A percentile compares a stretch with the other conserved stretches of the same genome.
phyloP scores from a whole-genome alignment of 202 grass and related monocot genomes.

The Cymbopogon flexuosus region DNA sequence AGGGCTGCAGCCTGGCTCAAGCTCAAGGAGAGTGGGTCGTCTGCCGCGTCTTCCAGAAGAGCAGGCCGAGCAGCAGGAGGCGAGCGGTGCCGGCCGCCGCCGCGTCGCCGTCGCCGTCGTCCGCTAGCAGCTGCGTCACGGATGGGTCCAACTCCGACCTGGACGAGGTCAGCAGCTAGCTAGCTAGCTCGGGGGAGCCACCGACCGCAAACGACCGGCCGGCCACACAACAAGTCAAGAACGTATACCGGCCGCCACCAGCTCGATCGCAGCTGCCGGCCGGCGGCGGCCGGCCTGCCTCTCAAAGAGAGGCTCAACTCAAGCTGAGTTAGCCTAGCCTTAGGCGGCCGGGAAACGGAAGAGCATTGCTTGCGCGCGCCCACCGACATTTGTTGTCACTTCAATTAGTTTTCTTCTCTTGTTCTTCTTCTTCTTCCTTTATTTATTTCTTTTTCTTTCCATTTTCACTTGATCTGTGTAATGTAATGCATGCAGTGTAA shows the following conservation, averaged over 20 bases:
- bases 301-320: conserved; percentile 33
- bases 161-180: conserved; percentile 47
- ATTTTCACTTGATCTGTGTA: not conserved
- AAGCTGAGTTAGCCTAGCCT: conserved; percentile 25
- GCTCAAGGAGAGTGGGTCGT: conserved; percentile 47
- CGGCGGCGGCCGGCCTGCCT: conserved; percentile 10
- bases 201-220: not conserved
- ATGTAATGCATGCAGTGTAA: conserved; percentile 38
- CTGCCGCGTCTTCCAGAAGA: conserved; percentile 53
- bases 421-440: not conserved
- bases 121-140: conserved; percentile 57
- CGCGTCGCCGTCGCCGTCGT: not conserved
- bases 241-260: not conserved
- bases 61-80: conserved; percentile 6
- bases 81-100: not conserved
- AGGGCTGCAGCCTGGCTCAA: conserved; percentile 42
- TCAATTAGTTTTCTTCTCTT: not conserved
- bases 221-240: not conserved
- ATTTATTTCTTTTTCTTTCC: not conserved
- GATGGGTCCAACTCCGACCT: conserved; percentile 29
- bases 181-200: not conserved
- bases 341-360: conserved; percentile 7
- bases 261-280: not conserved
- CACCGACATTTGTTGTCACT: conserved; percentile 14
- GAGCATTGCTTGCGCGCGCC: not conserved